A percentile compares a stretch with the other conserved stretches of the same genome.
Evolutionary conservation across 163 green algal genomes (phyloP).

Genomic region (Scenedesmus sp.): DNA sequence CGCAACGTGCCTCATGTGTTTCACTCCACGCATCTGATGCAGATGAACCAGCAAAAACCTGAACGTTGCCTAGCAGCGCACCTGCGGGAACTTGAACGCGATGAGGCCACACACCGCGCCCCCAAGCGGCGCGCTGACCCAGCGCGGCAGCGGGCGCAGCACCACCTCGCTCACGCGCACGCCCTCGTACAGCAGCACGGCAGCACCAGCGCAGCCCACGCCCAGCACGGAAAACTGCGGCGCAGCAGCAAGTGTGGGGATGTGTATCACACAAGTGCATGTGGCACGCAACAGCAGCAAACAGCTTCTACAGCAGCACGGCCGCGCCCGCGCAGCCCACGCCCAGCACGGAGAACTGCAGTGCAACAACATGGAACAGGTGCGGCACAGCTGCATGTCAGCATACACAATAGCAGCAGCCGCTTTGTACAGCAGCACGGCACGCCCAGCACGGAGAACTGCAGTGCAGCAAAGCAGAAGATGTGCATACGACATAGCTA

Average conservation of each 20-base stretch:
- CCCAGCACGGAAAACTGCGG: conserved; percentile 71
- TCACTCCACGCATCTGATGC: too few species aligned
- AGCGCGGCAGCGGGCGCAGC: conserved; percentile 64
- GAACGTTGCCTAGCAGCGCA: conserved; percentile 14
- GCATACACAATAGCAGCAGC: background rate
- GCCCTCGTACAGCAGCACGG: conserved; percentile 81
- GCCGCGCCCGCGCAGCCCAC: conserved; percentile 75
- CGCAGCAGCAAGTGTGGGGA: background rate
- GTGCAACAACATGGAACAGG: background rate
- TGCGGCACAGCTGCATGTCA: too few species aligned
- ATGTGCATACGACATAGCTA: too few species aligned
- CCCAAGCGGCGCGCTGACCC: conserved; percentile 78
- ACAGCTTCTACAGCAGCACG: background rate
- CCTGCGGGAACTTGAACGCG: conserved; percentile 66
- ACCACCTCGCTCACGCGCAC: conserved; percentile 64
- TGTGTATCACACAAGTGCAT: too few species aligned
- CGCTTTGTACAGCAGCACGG: background rate
- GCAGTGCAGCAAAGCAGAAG: too few species aligned
- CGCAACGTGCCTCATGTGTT: too few species aligned
- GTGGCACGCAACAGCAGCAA: background rate
- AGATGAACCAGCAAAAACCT: background rate
- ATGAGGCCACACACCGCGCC: conserved; percentile 87
- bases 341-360: conserved; percentile 71
- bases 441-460: conserved; percentile 58
- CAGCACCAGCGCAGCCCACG: conserved; percentile 81